Evolutionary conservation across 257 asterid species (phyloP).

Genomic region (Solanum habrochaites): DNA sequence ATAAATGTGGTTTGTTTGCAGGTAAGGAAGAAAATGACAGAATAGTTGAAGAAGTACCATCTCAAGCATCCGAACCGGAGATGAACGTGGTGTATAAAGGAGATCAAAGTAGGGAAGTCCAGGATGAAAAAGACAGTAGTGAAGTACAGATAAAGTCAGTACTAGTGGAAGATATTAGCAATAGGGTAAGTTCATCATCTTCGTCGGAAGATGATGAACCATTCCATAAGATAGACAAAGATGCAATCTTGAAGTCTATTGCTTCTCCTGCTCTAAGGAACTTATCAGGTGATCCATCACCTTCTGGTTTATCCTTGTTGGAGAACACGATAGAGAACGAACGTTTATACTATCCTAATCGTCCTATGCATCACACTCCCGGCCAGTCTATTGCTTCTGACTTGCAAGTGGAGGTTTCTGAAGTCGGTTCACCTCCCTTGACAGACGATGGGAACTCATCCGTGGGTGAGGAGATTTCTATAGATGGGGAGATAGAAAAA

Average conservation of each 20-base stretch:
- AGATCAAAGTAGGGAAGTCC: constrained; percentile 20
- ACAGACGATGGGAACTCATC: constrained; percentile 40
- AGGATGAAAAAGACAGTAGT: neutral
- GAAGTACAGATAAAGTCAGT: constrained; percentile 15
- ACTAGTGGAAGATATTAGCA: constrained; percentile 5
- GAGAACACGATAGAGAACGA: constrained; percentile 25
- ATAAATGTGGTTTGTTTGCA: constrained; percentile 1
- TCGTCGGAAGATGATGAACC: constrained; percentile 51
- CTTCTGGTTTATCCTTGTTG: constrained; percentile 6
- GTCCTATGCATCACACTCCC: constrained; percentile 18
- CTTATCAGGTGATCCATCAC: constrained; percentile 1
- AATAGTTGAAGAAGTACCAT: constrained; percentile 24
- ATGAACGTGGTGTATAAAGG: constrained; percentile 4
- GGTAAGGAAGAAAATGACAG: constrained; percentile 17
- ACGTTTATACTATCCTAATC: constrained; percentile 14
- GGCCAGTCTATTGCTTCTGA: constrained; percentile 77
- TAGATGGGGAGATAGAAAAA: constrained; percentile 21
- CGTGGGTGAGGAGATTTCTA: constrained; percentile 27
- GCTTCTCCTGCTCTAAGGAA: constrained; percentile 38
- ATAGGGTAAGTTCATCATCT: constrained; percentile 25
- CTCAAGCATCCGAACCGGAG: constrained; percentile 12
- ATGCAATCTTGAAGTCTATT: constrained; percentile 59
- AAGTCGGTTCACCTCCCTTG: constrained; percentile 55
- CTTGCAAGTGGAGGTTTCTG: constrained; percentile 82
- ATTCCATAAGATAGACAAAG: constrained; percentile 42